These are phyloP conservation scores for Mucor racemosus DNA, from an alignment of 371 early-diverging fungal genomes.

Conservation along the genomic window DNA sequence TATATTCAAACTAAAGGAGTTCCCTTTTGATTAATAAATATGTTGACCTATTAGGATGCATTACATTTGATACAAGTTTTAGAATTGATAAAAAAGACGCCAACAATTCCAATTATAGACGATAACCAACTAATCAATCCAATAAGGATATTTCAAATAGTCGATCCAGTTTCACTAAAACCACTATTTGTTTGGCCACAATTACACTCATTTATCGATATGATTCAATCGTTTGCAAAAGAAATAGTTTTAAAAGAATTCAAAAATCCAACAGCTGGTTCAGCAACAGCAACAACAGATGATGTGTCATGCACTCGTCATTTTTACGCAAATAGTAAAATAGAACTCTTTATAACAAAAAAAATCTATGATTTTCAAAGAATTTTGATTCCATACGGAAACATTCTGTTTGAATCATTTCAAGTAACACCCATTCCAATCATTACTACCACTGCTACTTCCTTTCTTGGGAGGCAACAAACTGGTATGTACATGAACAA, in stretches of 20 bases:
- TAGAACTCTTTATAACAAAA: constrained; percentile 3
- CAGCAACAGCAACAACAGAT: neutral
- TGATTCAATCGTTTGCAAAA: constrained; percentile 8
- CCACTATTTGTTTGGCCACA: constrained; percentile 51
- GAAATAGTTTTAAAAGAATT: constrained; percentile 8
- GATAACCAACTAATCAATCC: neutral
- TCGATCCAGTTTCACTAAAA: constrained; percentile 37
- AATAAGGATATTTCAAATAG: constrained; percentile 51
- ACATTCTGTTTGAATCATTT: constrained; percentile 35
- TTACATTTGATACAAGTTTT: neutral
- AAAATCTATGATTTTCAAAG: constrained; percentile 29
- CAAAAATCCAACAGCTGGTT: constrained; percentile 9
- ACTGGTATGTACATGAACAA: neutral
- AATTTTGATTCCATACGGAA: constrained; percentile 43
- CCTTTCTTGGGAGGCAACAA: neutral
- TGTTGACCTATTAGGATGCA: neutral
- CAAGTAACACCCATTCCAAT: constrained; percentile 21
- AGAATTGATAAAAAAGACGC: neutral
- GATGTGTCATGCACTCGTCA: constrained; percentile 35
- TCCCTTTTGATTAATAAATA: neutral
- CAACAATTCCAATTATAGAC: neutral
- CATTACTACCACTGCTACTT: neutral
- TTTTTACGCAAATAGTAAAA: constrained; percentile 29
- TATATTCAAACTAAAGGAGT: neutral
- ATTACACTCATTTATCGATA: neutral